These are phyloP conservation scores for Penicillium sp. DNA, from an alignment of 2,329 filamentous ascomycete species.

Conservation along the genomic window DNA sequence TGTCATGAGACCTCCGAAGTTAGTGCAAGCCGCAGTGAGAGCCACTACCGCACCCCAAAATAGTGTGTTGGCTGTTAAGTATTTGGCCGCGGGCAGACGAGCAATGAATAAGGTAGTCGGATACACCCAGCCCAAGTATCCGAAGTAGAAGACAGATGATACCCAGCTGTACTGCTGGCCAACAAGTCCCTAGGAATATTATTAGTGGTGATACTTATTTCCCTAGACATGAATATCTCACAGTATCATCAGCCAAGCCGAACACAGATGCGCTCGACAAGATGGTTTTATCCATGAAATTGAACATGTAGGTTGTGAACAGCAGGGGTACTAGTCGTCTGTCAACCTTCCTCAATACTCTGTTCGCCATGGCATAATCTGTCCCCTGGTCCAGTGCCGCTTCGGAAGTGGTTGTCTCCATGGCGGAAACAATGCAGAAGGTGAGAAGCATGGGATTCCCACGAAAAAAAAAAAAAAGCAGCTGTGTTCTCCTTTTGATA, in stretches of 20 bases:
- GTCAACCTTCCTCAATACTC: conserved; percentile 49
- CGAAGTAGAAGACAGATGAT: conserved; percentile 33
- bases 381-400: conserved; percentile 10
- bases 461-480: background rate
- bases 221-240: conserved; percentile 3
- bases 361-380: conserved; percentile 12
- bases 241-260: conserved; percentile 51
- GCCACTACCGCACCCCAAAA: conserved; percentile 52
- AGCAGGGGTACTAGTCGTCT: conserved; percentile 4
- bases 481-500: background rate
- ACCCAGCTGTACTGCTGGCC: conserved; percentile 31
- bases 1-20: conserved; percentile 52
- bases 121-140: conserved; percentile 31
- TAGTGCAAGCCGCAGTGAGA: conserved; percentile 49
- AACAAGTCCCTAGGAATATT: conserved; percentile 10
- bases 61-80: conserved; percentile 42
- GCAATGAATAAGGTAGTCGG: conserved; percentile 28
- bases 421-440: background rate
- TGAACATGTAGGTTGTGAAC: conserved; percentile 59
- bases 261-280: conserved; percentile 58
- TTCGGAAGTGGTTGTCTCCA: conserved; percentile 5
- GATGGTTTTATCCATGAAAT: conserved; percentile 63
- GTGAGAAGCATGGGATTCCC: no score
- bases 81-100: conserved; percentile 28
- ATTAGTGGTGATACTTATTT: background rate